Conservation (phyloP, 176 grass and related monocot species). For the Hordeum marinum region DNA sequence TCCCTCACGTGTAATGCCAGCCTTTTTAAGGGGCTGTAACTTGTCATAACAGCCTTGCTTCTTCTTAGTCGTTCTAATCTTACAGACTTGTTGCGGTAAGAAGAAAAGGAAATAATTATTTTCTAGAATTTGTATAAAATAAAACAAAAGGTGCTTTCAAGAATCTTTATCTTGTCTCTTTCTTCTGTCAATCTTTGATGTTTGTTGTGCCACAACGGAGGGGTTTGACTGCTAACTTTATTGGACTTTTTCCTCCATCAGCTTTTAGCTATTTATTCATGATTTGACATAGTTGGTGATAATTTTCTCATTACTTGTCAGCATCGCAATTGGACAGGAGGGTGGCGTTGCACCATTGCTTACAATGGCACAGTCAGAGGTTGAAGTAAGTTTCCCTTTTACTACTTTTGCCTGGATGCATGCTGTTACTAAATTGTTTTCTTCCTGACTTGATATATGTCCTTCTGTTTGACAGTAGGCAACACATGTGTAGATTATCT, state of each 20-base stretch:
- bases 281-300: slow-evolving; percentile 14
- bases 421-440: slow-evolving; percentile 14
- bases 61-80: not conserved
- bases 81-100: not conserved
- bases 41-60: not conserved
- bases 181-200: not conserved
- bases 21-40: not conserved
- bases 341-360: slow-evolving; percentile 93
- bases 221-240: not conserved
- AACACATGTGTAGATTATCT: not conserved
- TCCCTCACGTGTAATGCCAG: not conserved
- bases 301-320: slow-evolving; percentile 40
- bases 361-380: slow-evolving; percentile 80
- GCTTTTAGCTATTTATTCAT: not conserved
- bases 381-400: slow-evolving; percentile 69
- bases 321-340: slow-evolving; percentile 97
- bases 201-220: not conserved
- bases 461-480: not conserved
- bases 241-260: not conserved
- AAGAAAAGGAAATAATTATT: slow-evolving; percentile 5
- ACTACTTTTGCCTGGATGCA: not conserved
- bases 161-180: not conserved
- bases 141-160: not conserved
- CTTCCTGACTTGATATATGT: not conserved
- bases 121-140: not conserved